Evolutionary conservation across 495 filamentous ascomycete genomes (phyloP).

Genomic region (Trichoderma virens): DNA sequence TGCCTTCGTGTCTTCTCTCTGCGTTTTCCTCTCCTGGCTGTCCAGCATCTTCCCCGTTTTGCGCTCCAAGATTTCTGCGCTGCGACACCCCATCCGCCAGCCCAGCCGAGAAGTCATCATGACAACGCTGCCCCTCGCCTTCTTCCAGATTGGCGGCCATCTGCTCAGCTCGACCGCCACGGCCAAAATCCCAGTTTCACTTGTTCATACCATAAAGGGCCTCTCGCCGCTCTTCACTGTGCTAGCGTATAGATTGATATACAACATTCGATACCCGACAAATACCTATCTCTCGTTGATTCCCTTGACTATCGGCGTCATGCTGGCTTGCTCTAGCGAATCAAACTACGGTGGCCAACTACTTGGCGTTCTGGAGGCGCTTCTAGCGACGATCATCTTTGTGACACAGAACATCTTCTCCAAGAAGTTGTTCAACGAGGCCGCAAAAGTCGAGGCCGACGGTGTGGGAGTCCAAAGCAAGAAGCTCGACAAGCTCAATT

Average conservation of each 20-base stretch:
- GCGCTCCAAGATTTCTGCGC: constrained; percentile 60
- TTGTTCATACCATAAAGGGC: constrained; percentile 99
- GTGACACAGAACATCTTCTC: constrained; percentile 99
- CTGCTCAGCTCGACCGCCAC: constrained; percentile 90
- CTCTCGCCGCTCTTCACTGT: constrained; percentile 95
- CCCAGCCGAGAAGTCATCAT: constrained; percentile 76
- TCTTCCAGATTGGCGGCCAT: constrained; percentile 91
- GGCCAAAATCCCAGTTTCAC: constrained; percentile 85
- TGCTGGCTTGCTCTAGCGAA: constrained; percentile 88
- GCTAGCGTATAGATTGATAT: constrained; percentile 81
- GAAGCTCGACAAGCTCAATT: constrained; percentile 93
- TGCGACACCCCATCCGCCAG: constrained; percentile 72
- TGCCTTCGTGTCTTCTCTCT: constrained; percentile 84
- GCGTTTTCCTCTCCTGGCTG: constrained; percentile 66
- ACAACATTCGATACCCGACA: constrained; percentile 75
- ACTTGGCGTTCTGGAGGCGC: constrained; percentile 78
- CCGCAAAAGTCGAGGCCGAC: constrained; percentile 69
- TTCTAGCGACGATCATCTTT: constrained; percentile 84
- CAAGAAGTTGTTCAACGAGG: constrained; percentile 97
- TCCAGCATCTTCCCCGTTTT: constrained; percentile 61
- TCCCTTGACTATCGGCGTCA: constrained; percentile 84
- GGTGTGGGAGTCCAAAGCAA: constrained; percentile 42
- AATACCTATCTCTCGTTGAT: constrained; percentile 90
- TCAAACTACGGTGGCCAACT: constrained; percentile 66
- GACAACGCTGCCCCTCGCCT: constrained; percentile 80